Percentiles rank a stretch among this genome's conserved stretches.
Conservation (phyloP, 2,329 filamentous ascomycete genomes). For the Colletotrichum abscissum region DNA sequence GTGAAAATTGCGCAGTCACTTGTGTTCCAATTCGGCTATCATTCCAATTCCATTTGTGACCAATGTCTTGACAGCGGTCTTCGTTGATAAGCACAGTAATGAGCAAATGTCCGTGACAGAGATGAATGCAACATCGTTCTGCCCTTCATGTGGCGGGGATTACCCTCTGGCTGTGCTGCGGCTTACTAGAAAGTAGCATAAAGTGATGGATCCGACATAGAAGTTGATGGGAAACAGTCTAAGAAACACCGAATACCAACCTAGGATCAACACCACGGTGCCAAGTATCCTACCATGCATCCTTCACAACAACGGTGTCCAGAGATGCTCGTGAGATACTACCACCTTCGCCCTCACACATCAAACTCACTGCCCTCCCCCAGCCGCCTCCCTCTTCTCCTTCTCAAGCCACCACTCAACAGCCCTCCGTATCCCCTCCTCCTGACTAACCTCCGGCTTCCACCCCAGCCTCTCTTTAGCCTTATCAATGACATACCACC, state of each 20-base stretch:
- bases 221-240: too few relatives aligned
- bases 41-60: not conserved
- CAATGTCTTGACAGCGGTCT: not conserved
- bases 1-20: too few relatives aligned
- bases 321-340: too few relatives aligned
- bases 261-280: not conserved
- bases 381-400: slow-evolving; percentile 8
- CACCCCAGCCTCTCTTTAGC: slow-evolving; percentile 46
- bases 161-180: too few relatives aligned
- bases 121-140: not conserved
- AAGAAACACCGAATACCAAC: too few relatives aligned
- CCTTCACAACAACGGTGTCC: too few relatives aligned
- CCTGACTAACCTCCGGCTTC: slow-evolving; percentile 40
- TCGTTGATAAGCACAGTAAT: not conserved
- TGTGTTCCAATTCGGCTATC: too few relatives aligned
- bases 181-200: too few relatives aligned
- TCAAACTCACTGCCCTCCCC: not conserved
- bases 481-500: slow-evolving; percentile 47
- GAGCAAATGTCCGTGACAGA: not conserved
- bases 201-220: too few relatives aligned
- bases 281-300: too few relatives aligned
- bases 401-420: slow-evolving; percentile 37
- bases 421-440: slow-evolving; percentile 44
- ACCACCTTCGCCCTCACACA: too few relatives aligned
- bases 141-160: too few relatives aligned